phyloP scores from a whole-genome alignment of 306 rosid genomes.

The Senna tora region DNA sequence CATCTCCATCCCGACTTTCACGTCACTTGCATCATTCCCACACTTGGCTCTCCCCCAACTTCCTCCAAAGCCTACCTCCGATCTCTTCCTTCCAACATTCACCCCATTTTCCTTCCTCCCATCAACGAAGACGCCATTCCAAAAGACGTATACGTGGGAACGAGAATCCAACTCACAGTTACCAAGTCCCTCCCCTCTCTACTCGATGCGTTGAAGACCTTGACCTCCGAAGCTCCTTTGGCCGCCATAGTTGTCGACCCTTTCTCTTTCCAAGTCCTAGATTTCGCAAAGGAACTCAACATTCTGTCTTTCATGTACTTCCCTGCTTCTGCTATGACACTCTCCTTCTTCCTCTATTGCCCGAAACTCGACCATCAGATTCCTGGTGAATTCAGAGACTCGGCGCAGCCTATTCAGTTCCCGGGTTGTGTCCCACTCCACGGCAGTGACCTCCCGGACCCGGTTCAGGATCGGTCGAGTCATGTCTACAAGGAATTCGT shows the following conservation, averaged over 20 bases:
- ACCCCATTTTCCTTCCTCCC: conserved; percentile 48
- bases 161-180: conserved; percentile 24
- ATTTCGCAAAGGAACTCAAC: conserved; percentile 35
- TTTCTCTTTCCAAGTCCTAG: conserved; percentile 27
- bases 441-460: conserved; percentile 35
- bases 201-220: conserved; percentile 5
- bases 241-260: conserved; percentile 32
- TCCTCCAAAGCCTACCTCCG: conserved; percentile 44
- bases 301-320: conserved; percentile 31
- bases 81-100: conserved; percentile 49
- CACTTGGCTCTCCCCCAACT: conserved; percentile 35
- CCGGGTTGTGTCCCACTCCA: conserved; percentile 46
- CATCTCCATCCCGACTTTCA: conserved; percentile 37
- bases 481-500: conserved; percentile 34
- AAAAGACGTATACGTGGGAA: background rate
- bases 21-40: conserved; percentile 51
- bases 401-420: conserved; percentile 18
- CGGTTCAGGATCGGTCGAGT: conserved; percentile 32
- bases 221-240: conserved; percentile 2
- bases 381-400: conserved; percentile 31
- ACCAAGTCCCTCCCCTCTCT: conserved; percentile 26
- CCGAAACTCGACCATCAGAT: conserved; percentile 21
- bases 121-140: conserved; percentile 36
- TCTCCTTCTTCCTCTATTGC: conserved; percentile 11
- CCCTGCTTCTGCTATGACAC: background rate